Conservation (phyloP, 129 eudicot genomes). For the Solidago caesia region DNA sequence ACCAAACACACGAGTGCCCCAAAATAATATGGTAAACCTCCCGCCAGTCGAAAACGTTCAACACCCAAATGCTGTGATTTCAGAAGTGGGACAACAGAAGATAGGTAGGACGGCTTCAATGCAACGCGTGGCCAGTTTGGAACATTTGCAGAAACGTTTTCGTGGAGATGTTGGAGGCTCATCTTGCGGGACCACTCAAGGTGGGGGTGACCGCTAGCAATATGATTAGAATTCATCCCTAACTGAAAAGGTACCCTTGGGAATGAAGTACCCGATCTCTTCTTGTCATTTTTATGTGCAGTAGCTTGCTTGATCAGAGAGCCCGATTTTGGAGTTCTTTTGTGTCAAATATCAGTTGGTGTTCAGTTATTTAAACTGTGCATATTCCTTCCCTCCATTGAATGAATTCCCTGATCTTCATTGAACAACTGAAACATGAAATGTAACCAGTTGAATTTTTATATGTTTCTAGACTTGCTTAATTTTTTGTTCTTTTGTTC, state of each 20-base stretch:
- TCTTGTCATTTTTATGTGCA: slow-evolving; percentile 27
- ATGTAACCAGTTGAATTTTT: slow-evolving; percentile 20
- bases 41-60: slow-evolving; percentile 46
- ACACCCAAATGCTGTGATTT: slow-evolving; percentile 40
- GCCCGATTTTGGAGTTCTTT: slow-evolving; percentile 30
- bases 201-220: slow-evolving; percentile 45
- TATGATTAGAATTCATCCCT: neutral
- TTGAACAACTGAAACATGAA: slow-evolving; percentile 25
- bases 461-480: neutral
- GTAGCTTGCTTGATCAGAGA: slow-evolving; percentile 33
- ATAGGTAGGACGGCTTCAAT: slow-evolving; percentile 72
- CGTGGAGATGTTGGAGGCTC: slow-evolving; percentile 59
- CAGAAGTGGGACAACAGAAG: slow-evolving; percentile 45
- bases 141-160: slow-evolving; percentile 88
- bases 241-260: slow-evolving; percentile 13
- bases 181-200: slow-evolving; percentile 40
- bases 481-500: neutral
- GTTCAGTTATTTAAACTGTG: slow-evolving; percentile 25
- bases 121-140: slow-evolving; percentile 97
- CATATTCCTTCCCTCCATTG: slow-evolving; percentile 31
- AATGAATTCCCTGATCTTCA: slow-evolving; percentile 23
- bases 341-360: slow-evolving; percentile 25
- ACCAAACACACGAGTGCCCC: slow-evolving; percentile 37
- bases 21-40: slow-evolving; percentile 46
- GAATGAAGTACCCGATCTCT: neutral